Evolutionary conservation across 2,329 filamentous ascomycete species (phyloP).

Genomic region (Tolypocladium paradoxum): DNA sequence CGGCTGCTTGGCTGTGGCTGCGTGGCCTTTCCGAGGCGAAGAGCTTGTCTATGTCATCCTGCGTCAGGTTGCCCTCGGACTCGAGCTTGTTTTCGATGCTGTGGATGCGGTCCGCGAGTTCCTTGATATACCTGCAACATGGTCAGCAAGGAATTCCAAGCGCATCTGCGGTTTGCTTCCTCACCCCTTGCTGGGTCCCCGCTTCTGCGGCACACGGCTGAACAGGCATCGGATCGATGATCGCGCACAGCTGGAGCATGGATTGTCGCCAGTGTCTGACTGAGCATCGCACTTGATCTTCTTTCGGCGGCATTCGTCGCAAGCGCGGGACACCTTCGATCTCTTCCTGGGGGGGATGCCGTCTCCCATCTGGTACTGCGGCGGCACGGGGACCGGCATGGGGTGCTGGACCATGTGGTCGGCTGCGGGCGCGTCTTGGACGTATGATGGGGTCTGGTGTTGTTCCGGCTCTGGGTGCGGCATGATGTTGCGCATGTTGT

Average conservation of each 20-base stretch:
- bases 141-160: not conserved
- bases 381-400: constrained; percentile 23
- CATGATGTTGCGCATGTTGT: constrained; percentile 31
- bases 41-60: constrained; percentile 35
- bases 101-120: constrained; percentile 75
- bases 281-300: constrained; percentile 83
- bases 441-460: constrained; percentile 24
- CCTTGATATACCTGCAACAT: constrained; percentile 69
- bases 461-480: constrained; percentile 29
- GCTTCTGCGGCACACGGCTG: constrained; percentile 77
- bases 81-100: constrained; percentile 71
- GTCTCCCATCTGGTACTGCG: constrained; percentile 36
- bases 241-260: constrained; percentile 73
- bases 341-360: constrained; percentile 61
- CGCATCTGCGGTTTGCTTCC: constrained; percentile 5
- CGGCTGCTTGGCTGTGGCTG: constrained; percentile 15
- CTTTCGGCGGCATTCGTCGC: constrained; percentile 80
- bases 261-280: constrained; percentile 59
- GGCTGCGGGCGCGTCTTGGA: constrained; percentile 24
- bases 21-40: constrained; percentile 23
- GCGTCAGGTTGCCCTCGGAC: constrained; percentile 31
- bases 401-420: constrained; percentile 25
- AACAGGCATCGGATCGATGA: constrained; percentile 72
- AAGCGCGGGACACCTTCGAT: constrained; percentile 79
- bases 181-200: constrained; percentile 80